Evolutionary conservation across 2,329 filamentous ascomycete genomes (phyloP).

Genomic region (Fusarium palustre): DNA sequence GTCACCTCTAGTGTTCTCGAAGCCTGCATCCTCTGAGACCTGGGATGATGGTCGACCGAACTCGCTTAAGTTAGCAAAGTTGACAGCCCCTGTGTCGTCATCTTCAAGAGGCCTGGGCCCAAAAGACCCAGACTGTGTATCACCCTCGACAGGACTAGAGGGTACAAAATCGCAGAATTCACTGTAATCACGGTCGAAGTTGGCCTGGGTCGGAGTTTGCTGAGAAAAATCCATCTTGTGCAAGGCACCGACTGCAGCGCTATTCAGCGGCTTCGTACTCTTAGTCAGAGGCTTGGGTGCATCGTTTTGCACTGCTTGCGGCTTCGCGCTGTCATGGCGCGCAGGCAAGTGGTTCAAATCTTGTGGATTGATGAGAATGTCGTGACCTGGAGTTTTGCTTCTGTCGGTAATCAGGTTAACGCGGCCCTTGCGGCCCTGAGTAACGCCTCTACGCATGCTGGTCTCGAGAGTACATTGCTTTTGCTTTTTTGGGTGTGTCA

Average conservation of each 20-base stretch:
- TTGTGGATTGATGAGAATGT: slow-evolving; percentile 10
- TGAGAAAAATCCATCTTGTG: slow-evolving; percentile 61
- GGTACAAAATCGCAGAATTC: slow-evolving; percentile 52
- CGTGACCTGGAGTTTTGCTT: slow-evolving; percentile 5
- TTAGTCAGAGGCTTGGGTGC: slow-evolving; percentile 34
- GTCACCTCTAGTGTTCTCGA: slow-evolving; percentile 54
- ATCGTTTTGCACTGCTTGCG: slow-evolving; percentile 38
- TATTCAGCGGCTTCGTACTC: slow-evolving; percentile 33
- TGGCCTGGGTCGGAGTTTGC: slow-evolving; percentile 67
- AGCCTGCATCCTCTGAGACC: slow-evolving; percentile 56
- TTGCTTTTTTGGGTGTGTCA: slow-evolving; percentile 47
- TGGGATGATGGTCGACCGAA: slow-evolving; percentile 56
- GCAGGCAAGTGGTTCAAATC: slow-evolving; percentile 13
- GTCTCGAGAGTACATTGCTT: slow-evolving; percentile 43
- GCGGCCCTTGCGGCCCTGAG: slow-evolving; percentile 25
- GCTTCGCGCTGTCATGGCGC: slow-evolving; percentile 40
- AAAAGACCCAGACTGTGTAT: slow-evolving; percentile 47
- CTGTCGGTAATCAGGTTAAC: slow-evolving; percentile 24
- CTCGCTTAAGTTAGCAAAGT: slow-evolving; percentile 56
- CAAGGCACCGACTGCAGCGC: slow-evolving; percentile 32
- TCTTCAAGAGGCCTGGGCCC: slow-evolving; percentile 56
- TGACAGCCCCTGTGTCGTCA: slow-evolving; percentile 64
- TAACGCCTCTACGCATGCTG: slow-evolving; percentile 21
- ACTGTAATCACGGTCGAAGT: slow-evolving; percentile 68
- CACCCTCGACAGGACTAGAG: slow-evolving; percentile 46